Base-by-base conservation (phyloP, 345 rosid species). In the Trapa incisa region DNA sequence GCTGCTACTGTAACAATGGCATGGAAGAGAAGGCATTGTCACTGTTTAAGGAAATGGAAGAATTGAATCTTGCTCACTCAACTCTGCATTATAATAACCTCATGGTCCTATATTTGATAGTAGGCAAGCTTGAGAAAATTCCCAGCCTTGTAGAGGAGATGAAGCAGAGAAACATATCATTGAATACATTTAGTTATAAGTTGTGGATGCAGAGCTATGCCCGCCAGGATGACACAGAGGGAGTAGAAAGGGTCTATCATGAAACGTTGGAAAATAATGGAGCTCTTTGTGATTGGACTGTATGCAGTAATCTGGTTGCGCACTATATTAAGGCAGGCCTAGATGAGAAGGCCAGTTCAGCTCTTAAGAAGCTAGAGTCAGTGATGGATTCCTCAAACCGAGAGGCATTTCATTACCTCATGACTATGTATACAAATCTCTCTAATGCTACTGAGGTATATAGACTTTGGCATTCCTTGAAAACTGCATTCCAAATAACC, bases 171-270 rank as follows among this genome's bases (percentile, higher is more conserved):
- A 79, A 76, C 80, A 29, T 3, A 72, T 1, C 83, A 63, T 10
- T 67, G 77, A 67, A 73, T 66, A 12, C 47, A 10, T 72, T 65
- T 47, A 76, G 81, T 37, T 89, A 80, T 57, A 64, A 57, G 1
- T 13, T 83, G 6, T 85, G 84, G 97, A 81, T 89, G 76, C 87
- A 84, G 67, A 85, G 91, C 78, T 82, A 45, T 66, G 79, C 80
- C 2, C 61, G 61, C 47, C 71, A 79, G 71, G 80, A 82, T 54
- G 87, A 86, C 68, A 66, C 86, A 0, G 84, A 83, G n/a, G 80
- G 84, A 39, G 86, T 72, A 37, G 83, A 80, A 61, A 76, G 82
- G 63, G 86, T 82, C 66, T 37, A 76, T 37, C 75, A 72, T 38
- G 89, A 85, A 76, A 70, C 87, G 80, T 16, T 54, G 0, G 75